Evolutionary conservation across 2,329 filamentous ascomycete species (phyloP), one percentile per base, ranked within the genome.

Genomic region (Cladosporium sp.): DNA sequence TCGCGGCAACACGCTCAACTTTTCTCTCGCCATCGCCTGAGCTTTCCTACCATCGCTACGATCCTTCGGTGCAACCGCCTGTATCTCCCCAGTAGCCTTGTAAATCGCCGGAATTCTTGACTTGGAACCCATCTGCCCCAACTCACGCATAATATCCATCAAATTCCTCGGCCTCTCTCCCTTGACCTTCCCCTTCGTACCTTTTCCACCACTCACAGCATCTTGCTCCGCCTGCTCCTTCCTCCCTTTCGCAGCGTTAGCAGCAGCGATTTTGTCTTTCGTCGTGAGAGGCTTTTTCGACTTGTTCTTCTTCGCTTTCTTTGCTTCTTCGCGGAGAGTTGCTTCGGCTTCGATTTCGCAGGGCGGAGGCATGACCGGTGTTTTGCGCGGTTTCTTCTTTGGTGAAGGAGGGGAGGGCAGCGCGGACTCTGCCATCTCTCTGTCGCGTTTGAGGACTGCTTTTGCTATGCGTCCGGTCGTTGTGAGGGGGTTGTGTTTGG

Each of bases 381-480:
- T 40, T 17, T 42, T 45, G 32, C 35, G 25, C 34, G 34, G 47
- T 10, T 28, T 55, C 25, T 44, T 54, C 17, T 48, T 37, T 25
- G 39, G 58, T 40, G 52, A n/a, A 36, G 53, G 9, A n/a, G 51
- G 4, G 10, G 48, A 22, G 24, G 20, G 7, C 45, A 44, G 20
- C 22, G 25, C 20, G 24, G 37, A n/a, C 17, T 55, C 34, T 22
- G 28, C 10, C 15, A n/a, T 28, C 7, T 9, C 25, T 51, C 17
- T 24, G 17, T 55, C 20, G n/a, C 32, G 42, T n/a, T 45, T 12
- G 15, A 36, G 25, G 25, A 40, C 39, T 34, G 56, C 59, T 56
- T 52, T 56, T 13, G 51, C 56, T 35, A 58, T 48, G 34, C 57
- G 54, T 15, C 56, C 59, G 25, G 49, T 45, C 12, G 59, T 60